Percentiles rank a stretch among this genome's conserved stretches.
Evolutionary conservation across 192 early-diverging fungal genomes (phyloP).

Genomic region (Chytriomyces hyalinus): DNA sequence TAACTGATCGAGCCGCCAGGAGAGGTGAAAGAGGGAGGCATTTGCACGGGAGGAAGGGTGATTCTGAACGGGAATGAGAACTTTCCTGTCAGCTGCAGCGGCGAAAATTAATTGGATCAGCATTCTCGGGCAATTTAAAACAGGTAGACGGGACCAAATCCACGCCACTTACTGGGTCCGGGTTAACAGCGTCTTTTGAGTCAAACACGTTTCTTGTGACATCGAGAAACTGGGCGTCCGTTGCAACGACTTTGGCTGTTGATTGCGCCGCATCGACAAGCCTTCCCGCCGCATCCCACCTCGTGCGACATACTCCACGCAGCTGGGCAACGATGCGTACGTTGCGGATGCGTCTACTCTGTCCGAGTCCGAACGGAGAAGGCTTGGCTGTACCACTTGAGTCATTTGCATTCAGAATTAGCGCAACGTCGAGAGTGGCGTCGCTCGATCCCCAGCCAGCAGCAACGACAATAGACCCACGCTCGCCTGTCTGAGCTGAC

Average conservation of each 20-base stretch:
- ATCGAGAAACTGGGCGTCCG: not conserved
- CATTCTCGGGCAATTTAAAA: not conserved
- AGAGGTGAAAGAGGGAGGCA: constrained; percentile 6
- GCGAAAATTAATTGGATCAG: not conserved
- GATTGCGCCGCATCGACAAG: not conserved
- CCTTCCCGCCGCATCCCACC: not conserved
- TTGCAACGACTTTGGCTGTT: not conserved
- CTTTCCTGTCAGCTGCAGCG: not conserved
- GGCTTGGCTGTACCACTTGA: no score
- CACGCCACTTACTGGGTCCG: not conserved
- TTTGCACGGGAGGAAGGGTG: not conserved
- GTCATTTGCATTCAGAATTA: not conserved
- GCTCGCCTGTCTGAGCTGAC: no score
- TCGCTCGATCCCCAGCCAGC: no score
- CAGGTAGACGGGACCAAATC: not conserved
- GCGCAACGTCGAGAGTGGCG: no score
- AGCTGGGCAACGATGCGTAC: not conserved
- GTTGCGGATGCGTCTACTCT: not conserved
- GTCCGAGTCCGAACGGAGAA: no score
- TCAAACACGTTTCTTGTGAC: not conserved
- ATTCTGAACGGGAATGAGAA: constrained; percentile 14
- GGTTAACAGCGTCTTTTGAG: not conserved
- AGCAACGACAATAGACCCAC: no score
- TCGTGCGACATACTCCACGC: not conserved
- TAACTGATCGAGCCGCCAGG: constrained; percentile 4